Evolutionary conservation across 2,329 filamentous ascomycete species (phyloP), one percentile per base, ranked within the genome.

Genomic region (Cryphonectria naterciae): DNA sequence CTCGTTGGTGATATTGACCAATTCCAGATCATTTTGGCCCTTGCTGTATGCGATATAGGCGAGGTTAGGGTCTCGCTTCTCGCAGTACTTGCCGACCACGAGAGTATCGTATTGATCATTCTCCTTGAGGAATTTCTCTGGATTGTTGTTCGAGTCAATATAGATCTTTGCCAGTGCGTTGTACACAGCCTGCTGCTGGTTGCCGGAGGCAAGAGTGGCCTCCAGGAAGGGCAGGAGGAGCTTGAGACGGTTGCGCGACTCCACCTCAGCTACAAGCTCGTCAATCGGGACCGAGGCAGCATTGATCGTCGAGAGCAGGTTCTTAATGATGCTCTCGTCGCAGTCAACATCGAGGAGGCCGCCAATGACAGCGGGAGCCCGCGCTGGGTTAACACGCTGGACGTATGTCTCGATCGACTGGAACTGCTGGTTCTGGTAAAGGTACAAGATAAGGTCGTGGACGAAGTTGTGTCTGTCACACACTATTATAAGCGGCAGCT

Each of bases 401-500:
- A 99, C 96, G 77, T 99, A 99, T 13, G 97, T 91, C 84, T 99
- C 96, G 75, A 99, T 99, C 1, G 96, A 97, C 84, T 97, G 94
- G 88, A 98, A 99, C 79, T 98, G 95, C 83, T 99, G 95, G 83
- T 97, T 97, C 86, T 98, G 96, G 86, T 99, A 99, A 11, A 99
- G 89, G 83, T 96, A 98, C 32, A 99, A 88, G 61, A 99, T 94
- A 78, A 99, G 83, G 78, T 99, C 96, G 79, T 99, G 96, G 58
- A 98, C 94, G 78, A 99, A 97, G 85, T 98, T 97, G 88, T 97
- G 98, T n/a, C 95, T 93, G 80, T 99, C 96, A 83, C 97, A 99
- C 71, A 99, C 94, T 76, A 98, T 98, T 83, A 99, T 99, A 68
- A 99, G 86, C 60, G 96, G 96, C 60, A 99, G 87, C 83, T 98